Evolutionary conservation across 305 asterid genomes (phyloP).

Genomic region (Fraxinus paxiana): DNA sequence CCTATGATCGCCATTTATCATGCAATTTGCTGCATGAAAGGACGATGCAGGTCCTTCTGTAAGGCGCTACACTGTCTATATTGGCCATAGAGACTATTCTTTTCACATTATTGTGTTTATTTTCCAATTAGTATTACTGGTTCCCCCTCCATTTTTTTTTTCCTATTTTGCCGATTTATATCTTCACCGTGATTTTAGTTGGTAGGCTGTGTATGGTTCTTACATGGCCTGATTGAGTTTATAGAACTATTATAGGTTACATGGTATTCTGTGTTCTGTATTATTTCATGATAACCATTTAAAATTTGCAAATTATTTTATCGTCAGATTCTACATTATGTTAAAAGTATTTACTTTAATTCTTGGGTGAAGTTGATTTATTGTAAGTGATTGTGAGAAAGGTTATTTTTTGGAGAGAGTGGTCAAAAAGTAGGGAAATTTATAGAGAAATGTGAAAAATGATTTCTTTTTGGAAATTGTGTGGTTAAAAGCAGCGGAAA

Average conservation of each 20-base stretch:
- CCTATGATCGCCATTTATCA: constrained; percentile 20
- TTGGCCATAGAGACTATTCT: constrained; percentile 41
- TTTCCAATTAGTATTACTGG: constrained; percentile 31
- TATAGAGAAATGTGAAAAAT: neutral
- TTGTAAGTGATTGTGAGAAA: neutral
- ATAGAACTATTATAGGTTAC: constrained; percentile 30
- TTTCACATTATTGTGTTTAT: constrained; percentile 29
- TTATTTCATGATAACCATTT: constrained; percentile 36
- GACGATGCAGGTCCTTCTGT: constrained; percentile 32
- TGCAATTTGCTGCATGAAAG: constrained; percentile 30
- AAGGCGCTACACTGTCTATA: constrained; percentile 31
- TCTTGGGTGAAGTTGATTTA: neutral
- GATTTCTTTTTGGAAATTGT: neutral
- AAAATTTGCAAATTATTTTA: constrained; percentile 54
- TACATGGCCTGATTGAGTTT: constrained; percentile 32
- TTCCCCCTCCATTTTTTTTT: constrained; percentile 21
- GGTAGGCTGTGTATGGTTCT: constrained; percentile 38
- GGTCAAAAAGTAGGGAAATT: no score
- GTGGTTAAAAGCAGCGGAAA: neutral
- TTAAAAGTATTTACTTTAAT: no score
- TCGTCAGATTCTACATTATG: constrained; percentile 19
- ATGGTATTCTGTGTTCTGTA: constrained; percentile 38
- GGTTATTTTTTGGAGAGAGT: neutral
- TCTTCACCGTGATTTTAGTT: constrained; percentile 27
- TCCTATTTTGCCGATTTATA: constrained; percentile 15